Evolutionary conservation across 129 eudicot species (phyloP).

Genomic region (Escallonia herrerae): DNA sequence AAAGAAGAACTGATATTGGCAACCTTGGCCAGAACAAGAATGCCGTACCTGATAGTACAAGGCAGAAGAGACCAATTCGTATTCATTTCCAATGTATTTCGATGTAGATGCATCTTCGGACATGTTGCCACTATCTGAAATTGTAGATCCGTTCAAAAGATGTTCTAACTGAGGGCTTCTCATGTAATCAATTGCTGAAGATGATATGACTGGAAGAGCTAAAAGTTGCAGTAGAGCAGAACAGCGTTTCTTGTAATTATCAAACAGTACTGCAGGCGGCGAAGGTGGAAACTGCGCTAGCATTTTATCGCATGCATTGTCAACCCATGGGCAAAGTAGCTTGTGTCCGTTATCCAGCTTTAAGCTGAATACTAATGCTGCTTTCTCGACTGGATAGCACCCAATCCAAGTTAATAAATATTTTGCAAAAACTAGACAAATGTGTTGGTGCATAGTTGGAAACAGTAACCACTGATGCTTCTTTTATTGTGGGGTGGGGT

Average conservation of each 20-base stretch:
- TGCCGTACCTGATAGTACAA: conserved; percentile 65
- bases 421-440: not conserved
- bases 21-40: conserved; percentile 3
- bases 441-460: not conserved
- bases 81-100: conserved; percentile 27
- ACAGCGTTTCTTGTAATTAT: conserved; percentile 57
- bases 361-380: conserved; percentile 86
- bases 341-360: conserved; percentile 92
- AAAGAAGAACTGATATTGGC: not conserved
- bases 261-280: conserved; percentile 52
- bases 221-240: conserved; percentile 52
- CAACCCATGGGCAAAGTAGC: conserved; percentile 84
- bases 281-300: conserved; percentile 73
- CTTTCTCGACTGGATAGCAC: conserved; percentile 70
- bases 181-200: conserved; percentile 45
- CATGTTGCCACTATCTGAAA: conserved; percentile 13
- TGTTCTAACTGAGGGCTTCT: conserved; percentile 60
- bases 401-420: not conserved
- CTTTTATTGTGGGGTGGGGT: not conserved
- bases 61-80: conserved; percentile 31
- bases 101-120: conserved; percentile 24
- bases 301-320: conserved; percentile 70
- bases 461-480: not conserved
- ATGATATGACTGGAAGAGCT: conserved; percentile 70
- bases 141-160: conserved; percentile 46